Conservation (phyloP, 2,329 filamentous ascomycete genomes). For the Fusarium musae region DNA sequence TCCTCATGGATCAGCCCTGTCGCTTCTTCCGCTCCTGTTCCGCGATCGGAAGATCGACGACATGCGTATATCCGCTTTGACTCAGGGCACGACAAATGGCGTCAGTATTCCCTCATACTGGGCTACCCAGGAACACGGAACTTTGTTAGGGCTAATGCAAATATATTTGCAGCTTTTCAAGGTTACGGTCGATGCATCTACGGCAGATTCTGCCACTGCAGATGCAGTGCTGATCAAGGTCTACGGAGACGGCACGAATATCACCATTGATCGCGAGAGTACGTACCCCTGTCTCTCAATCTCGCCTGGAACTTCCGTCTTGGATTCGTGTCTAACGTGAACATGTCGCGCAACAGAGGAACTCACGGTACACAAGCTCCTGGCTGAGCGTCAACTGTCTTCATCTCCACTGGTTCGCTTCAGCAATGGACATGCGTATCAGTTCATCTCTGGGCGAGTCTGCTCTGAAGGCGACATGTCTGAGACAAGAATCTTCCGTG, state of each 20-base stretch:
- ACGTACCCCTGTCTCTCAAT: not conserved
- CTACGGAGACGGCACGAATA: conserved; percentile 38
- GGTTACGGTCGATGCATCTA: conserved; percentile 2
- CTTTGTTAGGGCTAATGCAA: not conserved
- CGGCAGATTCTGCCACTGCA: not conserved
- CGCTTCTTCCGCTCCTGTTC: conserved; percentile 24
- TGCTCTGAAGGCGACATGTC: conserved; percentile 31
- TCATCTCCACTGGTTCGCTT: conserved; percentile 34
- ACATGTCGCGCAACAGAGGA: conserved; percentile 21
- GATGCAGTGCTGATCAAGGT: conserved; percentile 33
- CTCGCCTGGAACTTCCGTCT: conserved; percentile 5
- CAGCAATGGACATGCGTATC: conserved; percentile 34
- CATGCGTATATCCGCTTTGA: conserved; percentile 16
- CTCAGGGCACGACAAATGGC: conserved; percentile 38
- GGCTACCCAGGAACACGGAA: not conserved
- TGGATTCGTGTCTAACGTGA: conserved; percentile 21
- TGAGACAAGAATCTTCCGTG: conserved; percentile 23
- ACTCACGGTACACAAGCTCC: conserved; percentile 32
- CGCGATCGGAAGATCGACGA: not conserved
- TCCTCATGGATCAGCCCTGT: conserved; percentile 17
- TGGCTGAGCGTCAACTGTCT: conserved; percentile 31
- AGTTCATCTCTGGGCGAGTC: conserved; percentile 26
- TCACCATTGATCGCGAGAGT: conserved; percentile 39
- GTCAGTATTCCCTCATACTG: conserved; percentile 4
- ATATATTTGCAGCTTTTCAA: conserved; percentile 31